A percentile compares a stretch with the other conserved stretches of the same genome.
phyloP scores from a whole-genome alignment of 1,284 basidiomycete species.

The Tetrapyrgos nigripes region DNA sequence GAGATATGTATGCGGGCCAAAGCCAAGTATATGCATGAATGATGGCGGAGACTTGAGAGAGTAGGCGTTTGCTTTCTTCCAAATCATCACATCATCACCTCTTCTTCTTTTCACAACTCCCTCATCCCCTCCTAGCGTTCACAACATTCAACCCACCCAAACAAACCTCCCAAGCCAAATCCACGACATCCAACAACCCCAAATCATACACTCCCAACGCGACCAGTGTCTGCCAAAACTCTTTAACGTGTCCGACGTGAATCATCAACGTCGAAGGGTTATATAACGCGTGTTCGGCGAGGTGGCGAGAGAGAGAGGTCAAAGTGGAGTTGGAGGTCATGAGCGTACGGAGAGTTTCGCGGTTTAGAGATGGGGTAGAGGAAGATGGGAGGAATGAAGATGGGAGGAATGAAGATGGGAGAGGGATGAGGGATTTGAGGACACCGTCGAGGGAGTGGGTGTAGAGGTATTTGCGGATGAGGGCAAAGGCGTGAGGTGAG shows the following conservation, averaged over 20 bases:
- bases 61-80: no score
- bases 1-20: no score
- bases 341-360: conserved; percentile 50
- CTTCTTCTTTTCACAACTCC: no score
- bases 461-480: conserved; percentile 72
- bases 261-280: conserved; percentile 55
- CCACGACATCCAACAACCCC: conserved; percentile 72
- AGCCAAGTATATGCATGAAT: no score
- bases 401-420: no score
- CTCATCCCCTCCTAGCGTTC: no score
- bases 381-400: conserved; percentile 39
- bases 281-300: conserved; percentile 48
- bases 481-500: conserved; percentile 67
- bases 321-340: conserved; percentile 49
- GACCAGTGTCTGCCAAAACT: conserved; percentile 75
- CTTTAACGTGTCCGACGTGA: conserved; percentile 70
- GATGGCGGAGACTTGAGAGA: no score
- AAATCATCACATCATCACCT: no score
- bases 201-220: conserved; percentile 71
- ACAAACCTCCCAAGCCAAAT: conserved; percentile 75
- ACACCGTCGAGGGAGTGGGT: conserved; percentile 59
- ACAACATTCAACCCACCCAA: no score
- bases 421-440: conserved; percentile 62
- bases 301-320: conserved; percentile 59
- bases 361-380: conserved; percentile 47